Conservation (phyloP, 2,329 filamentous ascomycete species). For the Emmonsia crescens region DNA sequence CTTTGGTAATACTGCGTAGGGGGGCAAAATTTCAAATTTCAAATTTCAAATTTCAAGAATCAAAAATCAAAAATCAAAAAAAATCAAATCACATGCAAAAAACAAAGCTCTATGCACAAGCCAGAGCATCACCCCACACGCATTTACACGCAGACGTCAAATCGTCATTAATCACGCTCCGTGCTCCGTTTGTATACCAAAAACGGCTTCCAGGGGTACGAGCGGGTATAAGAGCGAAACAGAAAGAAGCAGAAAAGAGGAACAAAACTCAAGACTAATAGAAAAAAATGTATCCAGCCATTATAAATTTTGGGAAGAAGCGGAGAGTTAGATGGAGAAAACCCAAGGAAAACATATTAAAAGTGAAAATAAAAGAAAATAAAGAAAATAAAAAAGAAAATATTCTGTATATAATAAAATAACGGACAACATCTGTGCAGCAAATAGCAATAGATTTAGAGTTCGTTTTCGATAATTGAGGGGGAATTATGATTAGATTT, state of each 20-base stretch:
- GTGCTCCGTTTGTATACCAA: background rate
- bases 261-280: background rate
- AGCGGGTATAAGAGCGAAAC: background rate
- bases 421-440: background rate
- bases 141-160: too few species aligned
- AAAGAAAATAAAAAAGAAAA: background rate
- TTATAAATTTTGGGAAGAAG: background rate
- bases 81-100: too few species aligned
- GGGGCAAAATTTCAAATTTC: too few species aligned
- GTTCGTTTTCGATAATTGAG: background rate
- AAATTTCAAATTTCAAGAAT: too few species aligned
- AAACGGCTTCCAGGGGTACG: background rate
- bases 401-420: background rate
- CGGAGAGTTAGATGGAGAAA: too few species aligned
- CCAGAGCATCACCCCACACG: too few species aligned
- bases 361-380: background rate
- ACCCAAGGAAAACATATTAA: background rate
- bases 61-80: too few species aligned
- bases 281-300: background rate
- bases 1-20: too few species aligned
- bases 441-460: background rate
- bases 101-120: too few species aligned
- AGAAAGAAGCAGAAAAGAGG: background rate
- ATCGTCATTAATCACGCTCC: background rate
- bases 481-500: background rate